A percentile compares a stretch with the other conserved stretches of the same genome.
phyloP scores from a whole-genome alignment of 805 yeast genomes.

The Blastobotrys chiropterorum region DNA sequence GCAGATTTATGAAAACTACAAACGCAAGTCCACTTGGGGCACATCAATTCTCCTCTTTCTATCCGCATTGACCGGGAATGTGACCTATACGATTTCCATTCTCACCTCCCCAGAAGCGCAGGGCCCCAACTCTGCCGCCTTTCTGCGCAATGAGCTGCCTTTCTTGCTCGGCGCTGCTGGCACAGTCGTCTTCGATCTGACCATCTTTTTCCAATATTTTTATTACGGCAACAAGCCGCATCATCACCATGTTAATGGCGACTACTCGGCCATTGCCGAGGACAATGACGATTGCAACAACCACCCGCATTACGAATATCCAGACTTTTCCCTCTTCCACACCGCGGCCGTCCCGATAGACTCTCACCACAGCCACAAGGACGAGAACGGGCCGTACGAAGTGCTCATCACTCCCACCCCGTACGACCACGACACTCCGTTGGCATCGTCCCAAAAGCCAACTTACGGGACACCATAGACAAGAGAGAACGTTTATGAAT shows the following conservation, averaged over 20 bases:
- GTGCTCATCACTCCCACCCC: not conserved
- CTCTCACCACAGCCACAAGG: not conserved
- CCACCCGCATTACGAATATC: not conserved
- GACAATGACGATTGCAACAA: not conserved
- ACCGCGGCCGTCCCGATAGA: not conserved
- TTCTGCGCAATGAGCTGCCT: constrained; percentile 67
- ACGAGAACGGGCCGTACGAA: not conserved
- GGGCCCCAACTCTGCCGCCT: constrained; percentile 39
- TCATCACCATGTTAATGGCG: not conserved
- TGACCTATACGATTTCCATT: constrained; percentile 71
- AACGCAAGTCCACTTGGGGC: constrained; percentile 79
- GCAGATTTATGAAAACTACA: constrained; percentile 69
- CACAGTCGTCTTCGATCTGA: constrained; percentile 68
- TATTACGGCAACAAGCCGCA: constrained; percentile 16
- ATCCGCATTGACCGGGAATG: constrained; percentile 73
- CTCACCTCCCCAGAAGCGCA: constrained; percentile 48
- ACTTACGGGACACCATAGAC: not conserved
- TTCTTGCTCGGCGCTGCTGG: constrained; percentile 82
- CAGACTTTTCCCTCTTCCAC: not conserved
- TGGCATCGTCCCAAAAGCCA: not conserved
- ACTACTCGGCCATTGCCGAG: not conserved
- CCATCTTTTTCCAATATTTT: constrained; percentile 33
- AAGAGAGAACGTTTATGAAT: not conserved
- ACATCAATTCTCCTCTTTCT: constrained; percentile 73
- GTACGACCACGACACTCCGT: not conserved